Conservation (phyloP, 2,329 filamentous ascomycete species). For the Calonectria honghensis region DNA sequence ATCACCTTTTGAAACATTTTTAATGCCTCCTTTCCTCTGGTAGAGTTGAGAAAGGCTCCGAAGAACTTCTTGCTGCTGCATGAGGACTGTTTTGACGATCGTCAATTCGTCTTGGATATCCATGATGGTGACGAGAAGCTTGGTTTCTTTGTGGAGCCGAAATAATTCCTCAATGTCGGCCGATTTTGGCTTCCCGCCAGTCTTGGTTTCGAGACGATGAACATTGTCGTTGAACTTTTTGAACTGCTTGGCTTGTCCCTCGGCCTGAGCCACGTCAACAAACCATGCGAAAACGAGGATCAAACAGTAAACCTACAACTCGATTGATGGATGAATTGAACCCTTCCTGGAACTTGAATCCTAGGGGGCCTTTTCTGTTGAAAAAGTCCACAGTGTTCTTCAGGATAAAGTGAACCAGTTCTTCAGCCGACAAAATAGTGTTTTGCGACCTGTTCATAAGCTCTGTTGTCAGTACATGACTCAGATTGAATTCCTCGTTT, state of each 20-base stretch:
- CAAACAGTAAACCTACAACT: neutral
- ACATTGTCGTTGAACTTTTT: conserved; percentile 19
- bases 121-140: conserved; percentile 8
- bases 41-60: conserved; percentile 1
- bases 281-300: neutral
- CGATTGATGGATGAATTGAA: conserved; percentile 10
- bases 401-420: conserved; percentile 1
- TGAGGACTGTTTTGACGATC: conserved; percentile 2
- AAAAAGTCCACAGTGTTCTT: conserved; percentile 2
- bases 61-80: conserved; percentile 15
- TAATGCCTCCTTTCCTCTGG: neutral
- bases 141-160: conserved; percentile 5
- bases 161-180: conserved; percentile 4
- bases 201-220: conserved; percentile 4
- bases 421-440: neutral
- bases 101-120: conserved; percentile 17
- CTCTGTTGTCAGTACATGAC: neutral
- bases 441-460: conserved; percentile 7
- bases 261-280: neutral
- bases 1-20: neutral
- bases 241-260: conserved; percentile 18
- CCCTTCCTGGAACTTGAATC: neutral
- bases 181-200: neutral
- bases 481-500: neutral
- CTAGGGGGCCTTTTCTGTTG: neutral